Base-by-base conservation (phyloP, 306 rosid genomes). In the Lathyrus sativus region DNA sequence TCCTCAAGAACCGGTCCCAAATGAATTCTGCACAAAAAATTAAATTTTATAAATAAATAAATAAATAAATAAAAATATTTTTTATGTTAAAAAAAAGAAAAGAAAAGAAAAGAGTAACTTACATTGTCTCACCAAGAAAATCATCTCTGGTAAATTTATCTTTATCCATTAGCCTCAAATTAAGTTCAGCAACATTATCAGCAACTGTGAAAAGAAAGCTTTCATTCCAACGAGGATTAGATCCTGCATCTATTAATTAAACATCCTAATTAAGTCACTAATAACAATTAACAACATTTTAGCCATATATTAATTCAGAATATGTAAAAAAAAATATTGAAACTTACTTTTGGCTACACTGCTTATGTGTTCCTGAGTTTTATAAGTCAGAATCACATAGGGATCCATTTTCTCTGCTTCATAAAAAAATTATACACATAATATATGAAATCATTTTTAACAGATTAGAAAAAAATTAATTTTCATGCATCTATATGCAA, bases 361-460 rank as follows among this genome's bases (percentile, higher is more conserved):
- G 67, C 86, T 82, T 71, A 4, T 78, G 59, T 82, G 72, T 59
- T 82, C 78, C n/a, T 82, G 83, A 9, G 80, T 5, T 26, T 83
- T 45, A 65, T 72, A 78, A 3, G 76, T 65, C 55, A 82, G 80
- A 64, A 78, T 67, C 69, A 67, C 86, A 33, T 78, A 82, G 17
- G 86, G 80, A 56, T 82, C 83, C 74, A 78, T 82, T 37, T 78
- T 71, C 13, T 37, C 86, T 82, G 80, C 26, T 26, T 42, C 39
- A 65, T 51, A 15, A 49, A 78, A 61, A 53, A 41, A 12, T 39
- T 8, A 11, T 42, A 17, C 18, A 50, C 10, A 5, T 13, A 38
- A 10, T 19, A 11, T 0, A 62, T 7, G 15, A 37, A 60, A 61
- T n/a, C 22, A 65, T 0, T 0, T 33, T 33, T 33, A 2, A 33